A percentile compares a stretch with the other conserved stretches of the same genome.
Evolutionary conservation across 495 filamentous ascomycete genomes (phyloP).

Genomic region (Wilcoxina mikolae): DNA sequence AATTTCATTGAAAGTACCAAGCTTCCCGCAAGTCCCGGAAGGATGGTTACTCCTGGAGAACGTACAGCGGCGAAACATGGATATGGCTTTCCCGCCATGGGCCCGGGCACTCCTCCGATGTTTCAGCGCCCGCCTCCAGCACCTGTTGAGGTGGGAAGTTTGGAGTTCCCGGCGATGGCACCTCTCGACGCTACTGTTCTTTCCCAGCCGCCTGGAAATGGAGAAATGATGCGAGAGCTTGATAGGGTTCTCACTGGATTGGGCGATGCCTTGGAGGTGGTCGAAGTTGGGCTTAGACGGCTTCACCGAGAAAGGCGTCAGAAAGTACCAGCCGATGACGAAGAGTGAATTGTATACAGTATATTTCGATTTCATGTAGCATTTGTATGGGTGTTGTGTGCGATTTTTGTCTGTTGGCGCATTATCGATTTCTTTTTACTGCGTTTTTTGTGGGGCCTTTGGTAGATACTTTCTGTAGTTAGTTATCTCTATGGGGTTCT

Average conservation of each 20-base stretch:
- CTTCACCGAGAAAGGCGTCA: constrained; percentile 14
- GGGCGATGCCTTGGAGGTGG: constrained; percentile 30
- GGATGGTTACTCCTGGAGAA: not conserved
- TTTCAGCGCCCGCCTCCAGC: not conserved
- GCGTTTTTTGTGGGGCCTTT: too few species aligned
- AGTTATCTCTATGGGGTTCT: too few species aligned
- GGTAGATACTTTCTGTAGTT: too few species aligned
- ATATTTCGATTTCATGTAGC: constrained; percentile 11
- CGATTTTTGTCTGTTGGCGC: too few species aligned
- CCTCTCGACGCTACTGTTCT: not conserved
- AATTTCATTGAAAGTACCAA: not conserved
- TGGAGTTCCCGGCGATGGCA: not conserved
- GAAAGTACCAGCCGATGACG: not conserved
- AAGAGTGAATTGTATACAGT: constrained; percentile 4
- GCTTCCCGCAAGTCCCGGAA: not conserved
- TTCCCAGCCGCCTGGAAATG: not conserved
- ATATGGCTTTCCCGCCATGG: too few species aligned
- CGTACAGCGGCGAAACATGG: too few species aligned
- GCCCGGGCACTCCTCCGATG: too few species aligned
- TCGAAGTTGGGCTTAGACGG: constrained; percentile 26
- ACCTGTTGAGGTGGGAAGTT: not conserved
- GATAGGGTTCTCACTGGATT: constrained; percentile 38
- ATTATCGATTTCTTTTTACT: too few species aligned
- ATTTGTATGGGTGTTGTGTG: not conserved
- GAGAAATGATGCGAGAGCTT: constrained; percentile 38